Evolutionary conservation across 106 monocot genomes (phyloP), one percentile per base, ranked within the genome.

Genomic region (Platanthera zijinensis): DNA sequence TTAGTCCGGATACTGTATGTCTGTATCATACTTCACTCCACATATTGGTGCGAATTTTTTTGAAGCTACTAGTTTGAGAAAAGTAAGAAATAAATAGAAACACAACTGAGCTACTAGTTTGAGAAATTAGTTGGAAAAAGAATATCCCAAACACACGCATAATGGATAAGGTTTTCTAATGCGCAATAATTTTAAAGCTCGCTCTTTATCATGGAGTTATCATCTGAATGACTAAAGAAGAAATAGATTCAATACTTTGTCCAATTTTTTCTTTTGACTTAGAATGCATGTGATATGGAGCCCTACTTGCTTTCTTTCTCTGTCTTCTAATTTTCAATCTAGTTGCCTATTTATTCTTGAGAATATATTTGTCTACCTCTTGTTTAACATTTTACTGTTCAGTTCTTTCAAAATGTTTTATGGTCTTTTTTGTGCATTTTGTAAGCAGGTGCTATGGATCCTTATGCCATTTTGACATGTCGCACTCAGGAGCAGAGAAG

Each of bases 401-500:
- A 10, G 8, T 30, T 70, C 1, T 15, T 72, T 51, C 51, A 51
- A 51, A 19, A 19, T 72, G 18, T 21, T 51, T 72, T 5, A 25
- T 52, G 25, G 6, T 4, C 7, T 51, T 50, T 50, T 71, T 22
- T 53, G 52, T 67, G 62, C 66, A 25, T 74, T 80, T 67, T 48
- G 7, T 52, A 71, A 75, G 15, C 83, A 91, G 91, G 71, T 68
- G 84, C 87, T 0, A 91, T 94, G 94, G 94, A 94, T 85, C 89
- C 94, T 48, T 94, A 87, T 63, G 94, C 85, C 32, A 69, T 94
- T 57, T 75, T 94, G 10, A 82, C 8, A 32, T 94, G 79, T 67
- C 88, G 94, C 21, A 89, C 85, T 7, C 90, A 94, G 75, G 90
- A 94, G 73, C 90, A 94, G 32, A 86, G 77, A 76, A 94, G 94